Percentiles rank a stretch among this genome's conserved stretches.
Conservation (phyloP, 176 grass and related monocot species). For the Puya raimondii region DNA sequence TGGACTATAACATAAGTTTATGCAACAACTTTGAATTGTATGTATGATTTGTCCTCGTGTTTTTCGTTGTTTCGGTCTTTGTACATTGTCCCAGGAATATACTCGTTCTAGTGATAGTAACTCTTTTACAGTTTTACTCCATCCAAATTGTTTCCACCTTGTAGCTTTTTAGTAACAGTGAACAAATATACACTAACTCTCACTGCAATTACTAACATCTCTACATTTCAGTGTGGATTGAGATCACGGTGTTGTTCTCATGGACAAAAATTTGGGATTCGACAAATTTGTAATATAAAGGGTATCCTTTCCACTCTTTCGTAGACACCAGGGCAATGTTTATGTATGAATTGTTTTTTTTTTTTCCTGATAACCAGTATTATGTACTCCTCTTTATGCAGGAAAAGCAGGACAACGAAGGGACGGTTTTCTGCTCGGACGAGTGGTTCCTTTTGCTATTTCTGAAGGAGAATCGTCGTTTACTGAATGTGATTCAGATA, state of each 20-base stretch:
- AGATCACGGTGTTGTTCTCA: background rate
- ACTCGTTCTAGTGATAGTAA: no score
- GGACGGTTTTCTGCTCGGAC: conserved; percentile 19
- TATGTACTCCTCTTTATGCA: conserved; percentile 10
- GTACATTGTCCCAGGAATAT: no score
- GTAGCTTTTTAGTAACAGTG: no score
- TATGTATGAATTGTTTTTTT: background rate
- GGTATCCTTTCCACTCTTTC: background rate
- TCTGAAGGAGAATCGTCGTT: conserved; percentile 30
- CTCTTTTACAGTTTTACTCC: no score
- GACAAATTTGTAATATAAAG: background rate
- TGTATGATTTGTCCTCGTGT: no score
- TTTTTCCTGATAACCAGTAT: conserved; percentile 2
- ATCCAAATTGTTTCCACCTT: no score
- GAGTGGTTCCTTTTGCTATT: conserved; percentile 31
- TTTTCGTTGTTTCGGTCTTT: no score
- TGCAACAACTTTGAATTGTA: no score
- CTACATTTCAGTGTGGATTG: background rate
- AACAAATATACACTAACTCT: background rate
- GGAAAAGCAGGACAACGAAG: conserved; percentile 27
- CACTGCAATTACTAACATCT: background rate
- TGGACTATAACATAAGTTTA: no score
- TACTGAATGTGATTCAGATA: conserved; percentile 13
- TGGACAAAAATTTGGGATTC: background rate
- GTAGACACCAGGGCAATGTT: background rate